Evolutionary conservation across 2,329 filamentous ascomycete genomes (phyloP).

Genomic region (Uncinocarpus reesii): DNA sequence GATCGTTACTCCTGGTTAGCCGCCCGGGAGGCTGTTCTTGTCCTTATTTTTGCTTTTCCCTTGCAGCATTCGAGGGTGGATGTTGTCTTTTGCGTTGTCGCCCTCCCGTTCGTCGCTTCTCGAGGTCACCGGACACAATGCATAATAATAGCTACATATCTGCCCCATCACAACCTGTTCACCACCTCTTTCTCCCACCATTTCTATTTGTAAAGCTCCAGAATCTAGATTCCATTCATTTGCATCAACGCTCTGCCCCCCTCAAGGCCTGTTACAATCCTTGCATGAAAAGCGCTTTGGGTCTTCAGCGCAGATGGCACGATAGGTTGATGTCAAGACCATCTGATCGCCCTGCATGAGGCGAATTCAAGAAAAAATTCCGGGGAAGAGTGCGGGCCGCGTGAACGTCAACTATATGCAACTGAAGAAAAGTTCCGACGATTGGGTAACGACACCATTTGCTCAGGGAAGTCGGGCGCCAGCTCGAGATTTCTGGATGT

Average conservation of each 20-base stretch:
- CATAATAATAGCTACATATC: too few species aligned
- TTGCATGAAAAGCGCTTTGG: too few species aligned
- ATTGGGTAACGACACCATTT: neutral
- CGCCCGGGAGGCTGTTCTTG: neutral
- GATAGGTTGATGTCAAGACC: neutral
- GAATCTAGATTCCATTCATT: neutral
- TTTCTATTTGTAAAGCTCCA: neutral
- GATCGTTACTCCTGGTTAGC: neutral
- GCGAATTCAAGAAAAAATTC: neutral
- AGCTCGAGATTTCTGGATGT: neutral
- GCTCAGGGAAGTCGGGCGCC: neutral
- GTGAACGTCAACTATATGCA: too few species aligned
- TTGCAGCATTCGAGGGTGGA: neutral
- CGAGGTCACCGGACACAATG: slow-evolving; percentile 13
- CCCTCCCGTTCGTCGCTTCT: slow-evolving; percentile 10
- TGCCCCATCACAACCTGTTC: too few species aligned
- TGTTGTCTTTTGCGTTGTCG: slow-evolving; percentile 12
- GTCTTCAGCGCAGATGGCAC: neutral
- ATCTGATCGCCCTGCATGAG: neutral
- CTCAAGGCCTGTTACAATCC: slow-evolving; percentile 1
- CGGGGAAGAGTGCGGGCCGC: too few species aligned
- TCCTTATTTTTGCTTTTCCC: neutral
- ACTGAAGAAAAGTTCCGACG: neutral
- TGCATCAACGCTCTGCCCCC: neutral
- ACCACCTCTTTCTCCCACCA: neutral